Percentiles rank a stretch among this genome's conserved stretches.
Conservation (phyloP, 2,329 filamentous ascomycete genomes). For the Cladobotryum protrusum region DNA sequence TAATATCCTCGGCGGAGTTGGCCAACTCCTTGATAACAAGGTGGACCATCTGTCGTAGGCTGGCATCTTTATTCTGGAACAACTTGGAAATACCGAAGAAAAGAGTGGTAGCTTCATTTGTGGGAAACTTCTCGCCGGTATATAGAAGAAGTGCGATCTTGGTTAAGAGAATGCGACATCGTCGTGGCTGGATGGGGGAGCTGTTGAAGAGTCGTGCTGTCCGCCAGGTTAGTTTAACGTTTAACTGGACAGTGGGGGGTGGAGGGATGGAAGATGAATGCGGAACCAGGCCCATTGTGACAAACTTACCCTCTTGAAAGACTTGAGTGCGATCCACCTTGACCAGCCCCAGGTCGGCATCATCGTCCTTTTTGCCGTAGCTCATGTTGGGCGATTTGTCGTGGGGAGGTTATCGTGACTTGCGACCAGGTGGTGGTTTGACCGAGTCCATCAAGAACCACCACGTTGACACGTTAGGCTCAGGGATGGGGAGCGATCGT, state of each 20-base stretch:
- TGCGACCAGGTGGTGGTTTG: conserved; percentile 29
- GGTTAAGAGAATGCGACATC: conserved; percentile 94
- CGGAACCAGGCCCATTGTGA: conserved; percentile 6
- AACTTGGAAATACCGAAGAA: conserved; percentile 99
- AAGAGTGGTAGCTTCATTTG: conserved; percentile 92
- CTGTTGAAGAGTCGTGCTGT: conserved; percentile 95
- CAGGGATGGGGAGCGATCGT: conserved; percentile 25
- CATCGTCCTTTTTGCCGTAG: conserved; percentile 99
- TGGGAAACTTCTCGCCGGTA: conserved; percentile 94
- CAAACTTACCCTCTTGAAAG: conserved; percentile 85
- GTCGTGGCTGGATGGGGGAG: conserved; percentile 91
- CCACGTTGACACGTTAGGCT: conserved; percentile 33
- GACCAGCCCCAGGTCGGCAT: conserved; percentile 87
- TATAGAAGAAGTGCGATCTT: conserved; percentile 96
- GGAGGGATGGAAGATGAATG: conserved; percentile 21
- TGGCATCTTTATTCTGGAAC: conserved; percentile 99
- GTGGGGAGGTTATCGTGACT: conserved; percentile 25
- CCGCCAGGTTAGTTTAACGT: conserved; percentile 30
- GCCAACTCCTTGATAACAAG: conserved; percentile 97
- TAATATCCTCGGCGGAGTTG: conserved; percentile 93
- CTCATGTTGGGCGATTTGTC: conserved; percentile 62
- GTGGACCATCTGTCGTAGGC: conserved; percentile 97
- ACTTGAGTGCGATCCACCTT: conserved; percentile 97
- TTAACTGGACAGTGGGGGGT: conserved; percentile 17
- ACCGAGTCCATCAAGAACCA: conserved; percentile 28